Percentiles rank a stretch among this genome's conserved stretches.
phyloP scores from a whole-genome alignment of 1,284 basidiomycete species.

The Cryptococcus wingfieldii region DNA sequence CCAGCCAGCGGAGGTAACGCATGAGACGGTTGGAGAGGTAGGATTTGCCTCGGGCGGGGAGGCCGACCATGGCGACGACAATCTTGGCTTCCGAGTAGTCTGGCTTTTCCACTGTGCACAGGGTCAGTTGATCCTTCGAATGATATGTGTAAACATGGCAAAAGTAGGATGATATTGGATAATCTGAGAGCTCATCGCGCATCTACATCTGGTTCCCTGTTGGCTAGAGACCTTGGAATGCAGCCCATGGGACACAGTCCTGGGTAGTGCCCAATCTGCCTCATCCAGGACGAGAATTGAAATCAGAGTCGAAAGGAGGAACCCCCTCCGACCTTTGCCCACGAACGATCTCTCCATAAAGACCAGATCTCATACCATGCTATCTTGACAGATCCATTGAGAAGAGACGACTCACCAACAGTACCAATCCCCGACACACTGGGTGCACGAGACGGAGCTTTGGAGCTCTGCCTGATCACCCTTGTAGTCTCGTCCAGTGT shows the following conservation, averaged over 20 bases:
- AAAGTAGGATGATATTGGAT: no score
- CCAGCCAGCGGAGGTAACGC: slow-evolving; percentile 86
- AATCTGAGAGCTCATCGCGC: no score
- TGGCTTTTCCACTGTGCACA: slow-evolving; percentile 73
- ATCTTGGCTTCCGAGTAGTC: slow-evolving; percentile 99
- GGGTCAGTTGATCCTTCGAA: not conserved
- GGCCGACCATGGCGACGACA: slow-evolving; percentile 91
- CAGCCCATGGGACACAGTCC: no score
- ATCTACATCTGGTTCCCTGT: no score
- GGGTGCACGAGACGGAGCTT: slow-evolving; percentile 42
- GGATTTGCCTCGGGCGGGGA: slow-evolving; percentile 78
- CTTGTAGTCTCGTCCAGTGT: slow-evolving; percentile 47
- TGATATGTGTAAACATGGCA: not conserved
- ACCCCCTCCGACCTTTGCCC: no score
- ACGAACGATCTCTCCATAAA: not conserved
- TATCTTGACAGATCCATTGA: not conserved
- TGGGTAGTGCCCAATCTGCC: no score
- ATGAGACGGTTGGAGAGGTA: slow-evolving; percentile 79
- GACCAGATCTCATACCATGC: no score
- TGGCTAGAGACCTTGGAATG: no score
- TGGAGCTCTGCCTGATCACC: slow-evolving; percentile 40
- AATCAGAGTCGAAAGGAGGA: no score
- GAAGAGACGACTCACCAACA: slow-evolving; percentile 31
- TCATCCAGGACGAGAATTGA: no score
- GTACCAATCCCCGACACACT: slow-evolving; percentile 50